These are phyloP conservation scores for Schrenkiella parvula DNA, from an alignment of 345 rosid genomes.

Conservation along the genomic window DNA sequence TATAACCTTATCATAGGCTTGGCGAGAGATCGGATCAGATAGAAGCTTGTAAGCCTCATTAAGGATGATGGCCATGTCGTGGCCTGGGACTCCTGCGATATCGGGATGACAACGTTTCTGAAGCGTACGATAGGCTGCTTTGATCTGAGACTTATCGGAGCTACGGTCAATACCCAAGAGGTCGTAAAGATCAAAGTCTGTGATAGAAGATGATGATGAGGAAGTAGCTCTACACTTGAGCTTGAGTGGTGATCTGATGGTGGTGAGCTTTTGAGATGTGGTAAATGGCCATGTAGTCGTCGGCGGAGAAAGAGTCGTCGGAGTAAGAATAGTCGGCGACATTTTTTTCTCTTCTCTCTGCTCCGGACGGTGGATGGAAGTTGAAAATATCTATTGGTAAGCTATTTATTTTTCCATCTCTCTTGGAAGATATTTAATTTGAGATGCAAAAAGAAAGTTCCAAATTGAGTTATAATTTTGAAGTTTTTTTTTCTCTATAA, in stretches of 20 bases:
- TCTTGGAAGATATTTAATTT: slow-evolving; percentile 24
- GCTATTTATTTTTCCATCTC: neutral
- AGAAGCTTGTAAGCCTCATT: slow-evolving; percentile 71
- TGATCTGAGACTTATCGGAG: slow-evolving; percentile 57
- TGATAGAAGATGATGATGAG: slow-evolving; percentile 36
- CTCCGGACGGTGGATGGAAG: slow-evolving; percentile 10
- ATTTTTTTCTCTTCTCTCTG: neutral
- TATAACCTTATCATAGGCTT: slow-evolving; percentile 72
- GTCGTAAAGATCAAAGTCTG: slow-evolving; percentile 79
- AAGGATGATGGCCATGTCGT: slow-evolving; percentile 88
- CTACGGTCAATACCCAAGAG: slow-evolving; percentile 67
- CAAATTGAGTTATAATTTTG: neutral
- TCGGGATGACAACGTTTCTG: slow-evolving; percentile 92
- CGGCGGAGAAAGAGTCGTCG: slow-evolving; percentile 26
- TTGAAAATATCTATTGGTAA: neutral
- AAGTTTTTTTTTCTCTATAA: neutral
- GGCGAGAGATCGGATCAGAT: slow-evolving; percentile 63
- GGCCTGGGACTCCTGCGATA: slow-evolving; percentile 69
- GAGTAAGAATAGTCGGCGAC: slow-evolving; percentile 24
- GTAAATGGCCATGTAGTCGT: slow-evolving; percentile 21
- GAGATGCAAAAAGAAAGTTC: neutral
- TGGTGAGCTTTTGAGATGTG: slow-evolving; percentile 16
- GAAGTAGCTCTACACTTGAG: slow-evolving; percentile 41
- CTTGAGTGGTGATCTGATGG: slow-evolving; percentile 22
- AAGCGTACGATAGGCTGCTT: slow-evolving; percentile 60